Conservation (phyloP, 1,139 yeast species). For the Scheffersomyces illinoinensis region DNA sequence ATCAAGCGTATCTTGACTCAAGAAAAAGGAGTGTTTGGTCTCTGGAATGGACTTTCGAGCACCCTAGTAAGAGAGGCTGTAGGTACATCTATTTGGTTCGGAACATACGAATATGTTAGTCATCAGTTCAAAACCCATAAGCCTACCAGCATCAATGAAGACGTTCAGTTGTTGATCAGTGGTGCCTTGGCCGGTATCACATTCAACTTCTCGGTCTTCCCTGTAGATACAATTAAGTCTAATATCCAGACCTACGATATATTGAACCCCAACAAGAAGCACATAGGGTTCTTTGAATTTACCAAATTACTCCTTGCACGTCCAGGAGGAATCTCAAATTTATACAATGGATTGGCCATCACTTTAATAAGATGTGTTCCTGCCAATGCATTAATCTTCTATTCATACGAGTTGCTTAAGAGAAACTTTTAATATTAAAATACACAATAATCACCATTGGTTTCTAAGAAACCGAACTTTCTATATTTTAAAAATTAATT, state of each 20-base stretch:
- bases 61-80: conserved; percentile 82
- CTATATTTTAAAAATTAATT: conserved; percentile 35
- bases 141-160: conserved; percentile 21
- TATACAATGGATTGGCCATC: conserved; percentile 84
- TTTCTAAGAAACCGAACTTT: conserved; percentile 25
- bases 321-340: conserved; percentile 61
- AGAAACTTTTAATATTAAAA: not conserved
- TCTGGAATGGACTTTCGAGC: conserved; percentile 87
- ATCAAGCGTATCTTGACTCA: conserved; percentile 42
- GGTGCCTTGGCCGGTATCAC: conserved; percentile 89
- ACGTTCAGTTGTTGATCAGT: conserved; percentile 60
- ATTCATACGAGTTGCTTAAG: conserved; percentile 71
- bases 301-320: conserved; percentile 31
- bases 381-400: conserved; percentile 84
- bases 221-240: conserved; percentile 88
- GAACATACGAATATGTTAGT: conserved; percentile 69
- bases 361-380: conserved; percentile 84
- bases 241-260: conserved; percentile 71
- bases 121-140: conserved; percentile 31
- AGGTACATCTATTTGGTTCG: conserved; percentile 95
- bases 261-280: conserved; percentile 13
- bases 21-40: conserved; percentile 52
- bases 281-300: conserved; percentile 29
- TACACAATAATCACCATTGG: conserved; percentile 3
- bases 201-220: conserved; percentile 79